Evolutionary conservation across 192 early-diverging fungal genomes (phyloP).

Genomic region (Linderina pennispora): DNA sequence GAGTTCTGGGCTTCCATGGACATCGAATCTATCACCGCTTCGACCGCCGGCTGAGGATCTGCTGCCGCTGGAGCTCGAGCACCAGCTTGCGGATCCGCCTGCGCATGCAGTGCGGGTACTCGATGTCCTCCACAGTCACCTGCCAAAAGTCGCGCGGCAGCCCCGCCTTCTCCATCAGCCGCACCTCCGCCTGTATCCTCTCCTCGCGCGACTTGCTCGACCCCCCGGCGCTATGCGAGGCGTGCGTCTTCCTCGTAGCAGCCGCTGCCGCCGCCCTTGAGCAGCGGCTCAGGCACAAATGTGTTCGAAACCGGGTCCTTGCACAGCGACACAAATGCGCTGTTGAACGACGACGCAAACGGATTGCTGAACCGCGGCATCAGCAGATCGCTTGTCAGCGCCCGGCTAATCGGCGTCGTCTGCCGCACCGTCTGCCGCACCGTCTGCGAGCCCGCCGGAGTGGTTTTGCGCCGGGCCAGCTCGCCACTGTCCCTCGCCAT

Average conservation of each 20-base stretch:
- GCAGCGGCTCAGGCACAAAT: constrained; percentile 12
- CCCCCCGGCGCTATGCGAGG: background rate
- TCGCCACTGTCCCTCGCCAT: background rate
- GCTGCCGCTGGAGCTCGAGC: constrained; percentile 26
- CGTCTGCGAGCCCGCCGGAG: background rate
- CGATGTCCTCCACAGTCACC: constrained; percentile 46
- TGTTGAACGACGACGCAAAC: constrained; percentile 29
- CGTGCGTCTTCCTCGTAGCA: background rate
- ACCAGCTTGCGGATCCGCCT: constrained; percentile 34
- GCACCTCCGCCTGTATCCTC: constrained; percentile 17
- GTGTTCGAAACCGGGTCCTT: constrained; percentile 1
- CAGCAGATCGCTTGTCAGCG: constrained; percentile 35
- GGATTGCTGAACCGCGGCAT: constrained; percentile 28
- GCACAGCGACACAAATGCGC: constrained; percentile 17
- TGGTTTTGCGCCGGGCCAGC: background rate
- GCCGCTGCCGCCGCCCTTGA: constrained; percentile 19
- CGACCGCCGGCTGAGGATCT: too few species aligned
- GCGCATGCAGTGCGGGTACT: constrained; percentile 45
- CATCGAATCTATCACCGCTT: too few species aligned
- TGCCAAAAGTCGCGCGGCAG: constrained; percentile 43
- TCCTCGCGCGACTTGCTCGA: constrained; percentile 18
- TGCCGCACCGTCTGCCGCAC: background rate
- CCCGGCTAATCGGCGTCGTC: constrained; percentile 13
- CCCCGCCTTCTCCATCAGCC: constrained; percentile 39
- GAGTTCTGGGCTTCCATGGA: too few species aligned